Conservation (phyloP, 129 eudicot genomes). For the Tagetes erecta region DNA sequence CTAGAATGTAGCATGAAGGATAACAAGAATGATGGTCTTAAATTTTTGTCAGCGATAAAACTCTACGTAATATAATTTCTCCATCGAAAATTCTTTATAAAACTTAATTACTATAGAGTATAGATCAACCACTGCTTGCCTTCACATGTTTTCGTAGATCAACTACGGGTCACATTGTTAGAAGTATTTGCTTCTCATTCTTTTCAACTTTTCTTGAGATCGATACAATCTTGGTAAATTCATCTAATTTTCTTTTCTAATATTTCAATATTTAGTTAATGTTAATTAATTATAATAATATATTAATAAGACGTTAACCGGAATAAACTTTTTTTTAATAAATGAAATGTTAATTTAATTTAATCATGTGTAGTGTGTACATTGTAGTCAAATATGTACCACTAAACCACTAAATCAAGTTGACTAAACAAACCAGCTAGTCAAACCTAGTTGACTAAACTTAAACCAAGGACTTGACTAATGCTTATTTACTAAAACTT, state of each 20-base stretch:
- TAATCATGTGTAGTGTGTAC: background rate
- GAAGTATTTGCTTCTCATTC: background rate
- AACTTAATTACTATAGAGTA: too few relatives aligned
- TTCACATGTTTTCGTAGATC: background rate
- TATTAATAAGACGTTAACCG: too few relatives aligned
- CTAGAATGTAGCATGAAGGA: too few relatives aligned
- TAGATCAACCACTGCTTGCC: background rate
- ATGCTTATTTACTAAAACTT: background rate
- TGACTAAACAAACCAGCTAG: background rate
- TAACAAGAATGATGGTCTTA: too few relatives aligned
- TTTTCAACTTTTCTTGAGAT: background rate
- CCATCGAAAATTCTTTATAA: too few relatives aligned
- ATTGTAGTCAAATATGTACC: background rate
- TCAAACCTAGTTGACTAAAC: background rate
- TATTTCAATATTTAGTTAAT: background rate
- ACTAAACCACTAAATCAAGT: background rate
- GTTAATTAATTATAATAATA: background rate
- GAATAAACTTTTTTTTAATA: too few relatives aligned
- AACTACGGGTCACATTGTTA: background rate
- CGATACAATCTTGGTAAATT: background rate
- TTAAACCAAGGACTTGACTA: background rate
- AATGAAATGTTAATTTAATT: too few relatives aligned
- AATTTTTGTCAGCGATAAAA: too few relatives aligned
- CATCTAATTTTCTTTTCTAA: background rate
- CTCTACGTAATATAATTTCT: too few relatives aligned